These are phyloP conservation scores for Sambucus nigra DNA, from an alignment of 129 eudicot species.

Conservation along the genomic window DNA sequence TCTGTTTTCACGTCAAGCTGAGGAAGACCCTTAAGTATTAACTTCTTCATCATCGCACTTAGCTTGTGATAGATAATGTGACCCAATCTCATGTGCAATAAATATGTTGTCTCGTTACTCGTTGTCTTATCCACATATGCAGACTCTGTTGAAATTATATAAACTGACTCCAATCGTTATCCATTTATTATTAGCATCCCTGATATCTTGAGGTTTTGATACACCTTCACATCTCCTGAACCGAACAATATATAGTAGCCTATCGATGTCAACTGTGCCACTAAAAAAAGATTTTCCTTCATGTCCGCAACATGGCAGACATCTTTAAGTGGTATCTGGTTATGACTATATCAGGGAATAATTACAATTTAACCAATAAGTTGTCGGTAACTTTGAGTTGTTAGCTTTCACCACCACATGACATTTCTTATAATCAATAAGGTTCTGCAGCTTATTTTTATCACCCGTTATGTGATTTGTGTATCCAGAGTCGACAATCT, in stretches of 20 bases:
- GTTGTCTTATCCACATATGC: constrained; percentile 5
- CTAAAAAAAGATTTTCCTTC: background rate
- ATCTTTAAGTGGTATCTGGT: background rate
- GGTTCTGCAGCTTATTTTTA: background rate
- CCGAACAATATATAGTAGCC: constrained; percentile 6
- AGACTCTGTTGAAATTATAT: constrained; percentile 7
- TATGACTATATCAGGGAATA: background rate
- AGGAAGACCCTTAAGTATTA: background rate
- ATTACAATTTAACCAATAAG: background rate
- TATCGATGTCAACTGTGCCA: constrained; percentile 1
- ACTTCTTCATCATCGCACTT: constrained; percentile 7
- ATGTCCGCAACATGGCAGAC: background rate
- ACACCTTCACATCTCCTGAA: background rate
- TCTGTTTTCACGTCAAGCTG: background rate
- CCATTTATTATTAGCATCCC: background rate
- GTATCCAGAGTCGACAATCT: background rate
- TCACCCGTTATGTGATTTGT: background rate
- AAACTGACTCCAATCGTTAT: background rate
- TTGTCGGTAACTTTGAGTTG: background rate
- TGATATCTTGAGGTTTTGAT: background rate
- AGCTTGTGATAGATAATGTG: constrained; percentile 10
- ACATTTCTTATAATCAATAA: too few species aligned
- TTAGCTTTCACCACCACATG: background rate
- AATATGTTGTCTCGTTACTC: background rate
- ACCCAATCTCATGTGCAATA: background rate